Evolutionary conservation across 2,329 filamentous ascomycete species (phyloP).

Genomic region (Diaporthe sp.): DNA sequence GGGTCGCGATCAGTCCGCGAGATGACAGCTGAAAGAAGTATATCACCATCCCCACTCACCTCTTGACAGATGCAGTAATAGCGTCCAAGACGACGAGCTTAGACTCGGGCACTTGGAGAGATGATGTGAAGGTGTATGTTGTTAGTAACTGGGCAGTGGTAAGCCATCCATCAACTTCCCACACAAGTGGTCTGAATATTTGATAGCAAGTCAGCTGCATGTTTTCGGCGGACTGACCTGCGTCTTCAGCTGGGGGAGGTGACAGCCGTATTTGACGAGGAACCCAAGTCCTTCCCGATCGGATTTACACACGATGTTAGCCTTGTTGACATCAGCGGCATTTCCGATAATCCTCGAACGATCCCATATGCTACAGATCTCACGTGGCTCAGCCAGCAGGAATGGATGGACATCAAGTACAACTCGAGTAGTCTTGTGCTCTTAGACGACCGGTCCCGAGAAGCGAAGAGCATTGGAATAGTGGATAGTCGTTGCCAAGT

Average conservation of each 20-base stretch:
- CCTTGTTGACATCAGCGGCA: not conserved
- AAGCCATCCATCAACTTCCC: not conserved
- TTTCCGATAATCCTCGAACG: not conserved
- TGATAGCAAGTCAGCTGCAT: accelerated
- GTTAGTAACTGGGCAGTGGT: not conserved
- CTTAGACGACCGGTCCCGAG: not conserved
- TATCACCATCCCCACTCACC: not conserved
- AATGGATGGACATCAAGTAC: constrained; percentile 5
- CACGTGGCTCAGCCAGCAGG: not conserved
- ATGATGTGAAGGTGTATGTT: not conserved
- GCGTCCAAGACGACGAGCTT: not conserved
- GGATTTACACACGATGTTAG: not conserved
- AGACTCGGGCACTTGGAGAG: not conserved
- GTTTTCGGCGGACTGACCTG: not conserved
- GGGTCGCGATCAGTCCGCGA: not conserved
- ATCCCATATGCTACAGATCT: not conserved
- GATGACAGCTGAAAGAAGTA: not conserved
- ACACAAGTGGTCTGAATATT: not conserved
- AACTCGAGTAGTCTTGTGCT: not conserved
- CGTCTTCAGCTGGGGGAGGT: not conserved
- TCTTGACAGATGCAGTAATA: not conserved
- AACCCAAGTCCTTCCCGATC: not conserved
- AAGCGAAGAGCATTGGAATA: not conserved
- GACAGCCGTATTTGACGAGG: not conserved
- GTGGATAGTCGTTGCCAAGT: constrained; percentile 9